These are phyloP conservation scores for Neonectria faginata DNA, from an alignment of 2,329 filamentous ascomycete genomes.

Conservation along the genomic window DNA sequence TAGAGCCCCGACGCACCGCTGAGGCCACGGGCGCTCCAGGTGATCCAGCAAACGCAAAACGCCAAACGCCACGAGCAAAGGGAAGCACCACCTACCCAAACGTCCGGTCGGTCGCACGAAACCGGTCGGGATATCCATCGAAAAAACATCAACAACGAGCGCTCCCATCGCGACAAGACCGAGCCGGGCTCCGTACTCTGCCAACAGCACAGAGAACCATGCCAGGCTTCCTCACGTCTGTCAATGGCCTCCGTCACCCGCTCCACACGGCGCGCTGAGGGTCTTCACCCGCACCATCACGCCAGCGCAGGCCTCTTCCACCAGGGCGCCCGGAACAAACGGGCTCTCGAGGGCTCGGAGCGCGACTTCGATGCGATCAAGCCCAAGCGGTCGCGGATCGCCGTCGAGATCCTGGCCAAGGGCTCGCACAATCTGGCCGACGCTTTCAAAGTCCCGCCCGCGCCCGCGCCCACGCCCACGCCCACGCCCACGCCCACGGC, in stretches of 20 bases:
- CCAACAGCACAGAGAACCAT: slow-evolving; percentile 49
- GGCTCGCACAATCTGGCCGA: slow-evolving; percentile 44
- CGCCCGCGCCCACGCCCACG: slow-evolving; percentile 5
- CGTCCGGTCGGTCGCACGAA: slow-evolving; percentile 41
- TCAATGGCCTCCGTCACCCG: slow-evolving; percentile 66
- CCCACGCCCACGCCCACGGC: too few species aligned
- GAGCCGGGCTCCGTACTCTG: slow-evolving; percentile 33
- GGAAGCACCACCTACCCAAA: slow-evolving; percentile 23
- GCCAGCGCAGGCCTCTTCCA: slow-evolving; percentile 48
- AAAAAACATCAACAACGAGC: slow-evolving; percentile 45
- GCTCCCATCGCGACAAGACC: slow-evolving; percentile 44
- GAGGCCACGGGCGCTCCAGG: slow-evolving; percentile 29
- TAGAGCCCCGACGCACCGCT: slow-evolving; percentile 6
- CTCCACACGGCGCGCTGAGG: slow-evolving; percentile 63
- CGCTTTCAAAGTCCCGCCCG: slow-evolving; percentile 41
- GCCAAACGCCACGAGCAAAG: slow-evolving; percentile 32
- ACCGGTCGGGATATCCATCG: slow-evolving; percentile 39
- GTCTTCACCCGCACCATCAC: slow-evolving; percentile 54
- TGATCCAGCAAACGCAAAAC: slow-evolving; percentile 25
- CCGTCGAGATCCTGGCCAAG: slow-evolving; percentile 63
- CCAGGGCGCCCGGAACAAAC: slow-evolving; percentile 56
- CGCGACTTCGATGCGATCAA: slow-evolving; percentile 59
- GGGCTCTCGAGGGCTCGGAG: slow-evolving; percentile 58
- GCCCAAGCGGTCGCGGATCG: slow-evolving; percentile 63
- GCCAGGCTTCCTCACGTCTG: slow-evolving; percentile 51